Conservation (phyloP, 306 rosid species). For the Cotoneaster glaucophyllus region DNA sequence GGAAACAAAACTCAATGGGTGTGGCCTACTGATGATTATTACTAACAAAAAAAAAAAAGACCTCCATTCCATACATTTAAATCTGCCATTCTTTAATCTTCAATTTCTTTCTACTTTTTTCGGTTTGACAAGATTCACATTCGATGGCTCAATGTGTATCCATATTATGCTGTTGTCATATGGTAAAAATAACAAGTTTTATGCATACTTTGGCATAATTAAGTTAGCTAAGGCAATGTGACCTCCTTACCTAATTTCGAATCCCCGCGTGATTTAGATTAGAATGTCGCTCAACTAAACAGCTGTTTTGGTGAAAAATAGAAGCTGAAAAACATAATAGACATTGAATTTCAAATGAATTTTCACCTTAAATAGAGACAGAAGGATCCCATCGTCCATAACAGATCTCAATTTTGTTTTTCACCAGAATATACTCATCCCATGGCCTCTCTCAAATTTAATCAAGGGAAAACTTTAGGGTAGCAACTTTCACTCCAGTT, state of each 20-base stretch:
- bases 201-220: too few relatives aligned
- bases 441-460: neutral
- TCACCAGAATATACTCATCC: neutral
- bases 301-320: too few relatives aligned
- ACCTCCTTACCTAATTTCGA: too few relatives aligned
- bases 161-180: neutral
- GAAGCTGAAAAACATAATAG: too few relatives aligned
- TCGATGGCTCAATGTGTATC: neutral
- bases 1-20: conserved; percentile 33
- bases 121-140: conserved; percentile 3
- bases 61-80: neutral
- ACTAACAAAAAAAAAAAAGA: neutral
- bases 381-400: neutral
- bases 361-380: neutral
- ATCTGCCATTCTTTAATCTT: neutral
- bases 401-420: neutral
- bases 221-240: too few relatives aligned
- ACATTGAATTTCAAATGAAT: neutral
- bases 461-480: too few relatives aligned
- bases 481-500: too few relatives aligned
- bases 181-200: too few relatives aligned
- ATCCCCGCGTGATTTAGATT: neutral
- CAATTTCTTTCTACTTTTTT: neutral
- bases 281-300: neutral
- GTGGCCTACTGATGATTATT: conserved; percentile 31